phyloP scores from a whole-genome alignment of 129 eudicot species.

The Helichrysum umbraculigerum region DNA sequence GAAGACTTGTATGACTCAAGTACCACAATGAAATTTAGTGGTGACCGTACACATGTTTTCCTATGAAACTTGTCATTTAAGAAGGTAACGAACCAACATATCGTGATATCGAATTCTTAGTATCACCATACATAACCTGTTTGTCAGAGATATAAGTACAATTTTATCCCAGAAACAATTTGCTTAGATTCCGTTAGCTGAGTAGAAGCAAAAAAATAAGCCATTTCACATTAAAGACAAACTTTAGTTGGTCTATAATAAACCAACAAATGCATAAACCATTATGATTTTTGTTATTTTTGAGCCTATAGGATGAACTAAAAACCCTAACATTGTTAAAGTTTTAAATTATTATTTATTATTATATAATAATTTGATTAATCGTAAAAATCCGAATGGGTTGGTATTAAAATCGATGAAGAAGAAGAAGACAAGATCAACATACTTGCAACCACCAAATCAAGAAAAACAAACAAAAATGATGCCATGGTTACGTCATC shows the following conservation, averaged over 20 bases:
- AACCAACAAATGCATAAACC: not conserved
- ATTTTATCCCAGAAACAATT: no score
- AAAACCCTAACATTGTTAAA: not conserved
- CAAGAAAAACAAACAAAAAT: not conserved
- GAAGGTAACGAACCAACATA: not conserved
- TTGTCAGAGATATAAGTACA: not conserved
- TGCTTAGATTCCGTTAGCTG: not conserved
- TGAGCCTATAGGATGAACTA: not conserved
- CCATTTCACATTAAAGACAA: not conserved
- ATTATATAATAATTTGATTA: no score
- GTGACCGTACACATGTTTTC: not conserved
- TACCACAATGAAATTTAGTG: not conserved
- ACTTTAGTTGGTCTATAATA: not conserved
- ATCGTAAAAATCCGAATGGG: no score
- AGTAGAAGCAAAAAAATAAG: not conserved
- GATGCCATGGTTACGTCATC: not conserved
- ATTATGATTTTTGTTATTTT: no score
- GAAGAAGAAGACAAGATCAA: not conserved
- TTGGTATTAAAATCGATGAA: no score
- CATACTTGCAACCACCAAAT: not conserved
- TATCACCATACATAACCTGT: not conserved
- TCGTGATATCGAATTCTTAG: not conserved
- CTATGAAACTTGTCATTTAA: not conserved
- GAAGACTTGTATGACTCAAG: not conserved
- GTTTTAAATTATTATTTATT: no score